Conservation (phyloP, 306 rosid genomes). For the Lathyrus aphaca region DNA sequence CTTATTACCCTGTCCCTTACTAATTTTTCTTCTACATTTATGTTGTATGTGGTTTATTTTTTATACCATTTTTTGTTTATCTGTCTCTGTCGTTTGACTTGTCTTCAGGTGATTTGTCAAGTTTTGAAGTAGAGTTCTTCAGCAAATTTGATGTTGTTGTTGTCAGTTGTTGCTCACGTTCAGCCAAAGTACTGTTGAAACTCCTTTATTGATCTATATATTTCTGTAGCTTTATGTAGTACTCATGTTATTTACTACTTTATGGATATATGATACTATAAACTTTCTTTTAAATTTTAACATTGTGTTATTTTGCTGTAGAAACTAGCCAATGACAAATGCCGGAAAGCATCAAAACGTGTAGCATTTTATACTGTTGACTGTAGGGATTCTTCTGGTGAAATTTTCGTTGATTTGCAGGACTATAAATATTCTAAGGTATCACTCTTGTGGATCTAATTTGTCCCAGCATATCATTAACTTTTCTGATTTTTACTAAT, state of each 20-base stretch:
- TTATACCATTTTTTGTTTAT: background rate
- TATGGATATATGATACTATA: constrained; percentile 5
- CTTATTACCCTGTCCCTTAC: background rate
- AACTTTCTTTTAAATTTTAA: background rate
- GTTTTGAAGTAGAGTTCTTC: constrained; percentile 70
- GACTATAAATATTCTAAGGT: constrained; percentile 84
- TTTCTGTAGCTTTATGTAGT: no score
- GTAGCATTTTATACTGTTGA: constrained; percentile 87
- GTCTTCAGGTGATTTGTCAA: constrained; percentile 70
- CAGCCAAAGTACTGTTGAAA: constrained; percentile 63
- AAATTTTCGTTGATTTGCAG: constrained; percentile 91
- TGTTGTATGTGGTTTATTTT: background rate
- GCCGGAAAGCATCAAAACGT: constrained; percentile 74
- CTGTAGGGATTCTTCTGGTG: constrained; percentile 93
- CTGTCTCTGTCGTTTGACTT: constrained; percentile 1
- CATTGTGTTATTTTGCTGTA: constrained; percentile 41
- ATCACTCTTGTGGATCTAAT: constrained; percentile 18
- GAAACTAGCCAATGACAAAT: constrained; percentile 81
- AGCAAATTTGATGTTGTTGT: constrained; percentile 79
- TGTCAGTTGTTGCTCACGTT: constrained; percentile 73
- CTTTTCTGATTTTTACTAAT: constrained; percentile 2
- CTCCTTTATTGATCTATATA: background rate
- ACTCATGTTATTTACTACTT: background rate
- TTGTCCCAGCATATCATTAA: background rate
- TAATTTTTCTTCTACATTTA: constrained; percentile 15